Conservation (phyloP, 169 alveolate genomes). For the Plasmodium falciparum region DNA sequence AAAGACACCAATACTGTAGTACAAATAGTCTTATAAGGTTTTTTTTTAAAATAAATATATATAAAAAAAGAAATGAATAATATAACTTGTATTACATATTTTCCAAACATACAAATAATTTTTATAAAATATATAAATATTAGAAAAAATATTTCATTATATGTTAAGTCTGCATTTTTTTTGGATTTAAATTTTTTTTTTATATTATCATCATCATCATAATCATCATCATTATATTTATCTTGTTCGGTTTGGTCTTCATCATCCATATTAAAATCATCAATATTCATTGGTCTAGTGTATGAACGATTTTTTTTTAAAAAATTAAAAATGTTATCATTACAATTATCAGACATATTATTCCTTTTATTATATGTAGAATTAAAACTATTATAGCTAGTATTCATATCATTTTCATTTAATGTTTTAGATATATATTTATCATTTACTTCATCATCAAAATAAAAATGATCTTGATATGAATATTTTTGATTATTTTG, state of each 20-base stretch:
- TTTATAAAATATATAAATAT: slow-evolving; percentile 43
- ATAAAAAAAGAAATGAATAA: background rate
- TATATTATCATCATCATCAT: background rate
- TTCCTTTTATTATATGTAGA: background rate
- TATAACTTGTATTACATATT: slow-evolving; percentile 14
- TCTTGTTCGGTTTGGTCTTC: background rate
- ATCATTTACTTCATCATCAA: too few species aligned
- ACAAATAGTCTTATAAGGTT: slow-evolving; percentile 9
- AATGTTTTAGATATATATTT: too few species aligned
- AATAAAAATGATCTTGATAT: too few species aligned
- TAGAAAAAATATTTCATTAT: slow-evolving; percentile 4
- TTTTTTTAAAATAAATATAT: slow-evolving; percentile 3
- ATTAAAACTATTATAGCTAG: background rate
- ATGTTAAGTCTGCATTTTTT: background rate
- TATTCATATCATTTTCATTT: slow-evolving; percentile 4
- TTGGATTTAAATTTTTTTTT: background rate
- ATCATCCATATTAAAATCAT: slow-evolving; percentile 29
- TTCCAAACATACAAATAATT: slow-evolving; percentile 10
- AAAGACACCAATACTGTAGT: slow-evolving; percentile 22
- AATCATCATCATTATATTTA: background rate
- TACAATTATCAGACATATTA: background rate
- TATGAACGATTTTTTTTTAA: slow-evolving; percentile 36
- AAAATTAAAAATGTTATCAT: slow-evolving; percentile 4
- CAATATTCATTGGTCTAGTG: slow-evolving; percentile 64
- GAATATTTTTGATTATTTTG: too few species aligned